Conservation (phyloP, 495 filamentous ascomycete species). For the Penicillium bovifimosum region DNA sequence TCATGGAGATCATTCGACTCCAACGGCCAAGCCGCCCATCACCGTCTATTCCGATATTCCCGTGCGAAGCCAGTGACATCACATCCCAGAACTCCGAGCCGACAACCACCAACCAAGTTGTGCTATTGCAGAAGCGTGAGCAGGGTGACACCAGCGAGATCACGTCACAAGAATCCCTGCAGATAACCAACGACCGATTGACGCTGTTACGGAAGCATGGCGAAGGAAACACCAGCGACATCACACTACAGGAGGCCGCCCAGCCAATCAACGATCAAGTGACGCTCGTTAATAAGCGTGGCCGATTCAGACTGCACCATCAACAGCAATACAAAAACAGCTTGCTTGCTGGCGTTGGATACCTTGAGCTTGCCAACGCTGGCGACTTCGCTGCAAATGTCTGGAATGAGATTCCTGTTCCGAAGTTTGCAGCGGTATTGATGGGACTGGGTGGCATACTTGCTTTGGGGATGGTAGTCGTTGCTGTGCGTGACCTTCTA, state of each 20-base stretch:
- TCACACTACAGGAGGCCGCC: slow-evolving; percentile 13
- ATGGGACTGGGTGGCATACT: slow-evolving; percentile 47
- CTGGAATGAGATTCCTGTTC: slow-evolving; percentile 47
- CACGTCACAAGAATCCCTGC: too few relatives aligned
- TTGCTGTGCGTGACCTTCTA: slow-evolving; percentile 36
- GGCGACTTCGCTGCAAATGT: slow-evolving; percentile 51
- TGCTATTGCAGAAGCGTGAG: slow-evolving; percentile 14
- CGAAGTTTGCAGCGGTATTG: slow-evolving; percentile 37
- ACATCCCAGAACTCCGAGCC: slow-evolving; percentile 17
- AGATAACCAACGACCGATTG: too few relatives aligned
- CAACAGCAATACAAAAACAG: slow-evolving; percentile 42
- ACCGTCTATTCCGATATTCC: slow-evolving; percentile 15
- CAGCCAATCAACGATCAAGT: slow-evolving; percentile 15
- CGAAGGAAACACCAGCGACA: too few relatives aligned
- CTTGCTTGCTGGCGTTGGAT: slow-evolving; percentile 43
- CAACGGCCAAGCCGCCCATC: slow-evolving; percentile 3
- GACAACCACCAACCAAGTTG: slow-evolving; percentile 12
- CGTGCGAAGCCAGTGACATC: slow-evolving; percentile 21
- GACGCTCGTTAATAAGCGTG: slow-evolving; percentile 14
- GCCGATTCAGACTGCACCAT: slow-evolving; percentile 19
- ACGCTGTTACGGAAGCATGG: too few relatives aligned
- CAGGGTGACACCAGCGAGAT: neutral
- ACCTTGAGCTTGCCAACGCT: slow-evolving; percentile 48
- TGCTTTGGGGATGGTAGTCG: slow-evolving; percentile 39
- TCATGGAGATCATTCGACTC: neutral